Base-by-base conservation (phyloP, 2,329 filamentous ascomycete species). In the Ceratocystis eucalypticola region DNA sequence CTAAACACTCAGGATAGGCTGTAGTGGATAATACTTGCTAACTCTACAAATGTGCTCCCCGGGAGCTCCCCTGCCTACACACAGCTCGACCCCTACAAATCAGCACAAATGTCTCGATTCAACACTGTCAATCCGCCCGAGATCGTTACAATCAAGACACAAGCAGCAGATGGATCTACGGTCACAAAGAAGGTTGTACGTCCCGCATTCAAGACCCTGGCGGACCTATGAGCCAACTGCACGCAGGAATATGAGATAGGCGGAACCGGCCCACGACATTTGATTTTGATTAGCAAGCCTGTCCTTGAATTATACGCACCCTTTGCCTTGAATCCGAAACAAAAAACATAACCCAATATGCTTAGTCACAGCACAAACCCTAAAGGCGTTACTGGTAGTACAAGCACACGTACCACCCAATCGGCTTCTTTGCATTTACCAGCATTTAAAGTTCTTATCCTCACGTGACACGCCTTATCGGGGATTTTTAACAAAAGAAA, bases 71-170 rank as follows among this genome's bases (percentile, higher is more conserved):
- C 22, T 10, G 28, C 3, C 25, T 33, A 37, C n/a, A 22, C 66
- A 65, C 71, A 85, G 80, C 79, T 87, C 65, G 84, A 87, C 71
- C 80, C 82, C 0, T 85, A 85, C 74, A 82, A 81, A 71, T 78
- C 83, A 2, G 84, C 84, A 2, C 80, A 85, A 74, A 78, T 77
- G 59, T 86, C 84, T 22, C 75, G 75, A 17, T 87, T 84, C 75
- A 87, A 86, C 69, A 71, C 81, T 17, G 77, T 80, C 64, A 80
- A 75, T 12, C 74, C 77, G 10, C 72, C 68, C 10, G 67, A 69
- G 37, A 69, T 61, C 5, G 61, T 62, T 30, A 41, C 62, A 67
- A 17, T 70, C 70, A 30, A 70, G 68, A 20, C 67, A 53, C 61
- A 70, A 20, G 45, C 64, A 67, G 46, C 45, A 57, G 66, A 69